Conservation (phyloP, 164 flowering plant species). For the Berberis thunbergii region DNA sequence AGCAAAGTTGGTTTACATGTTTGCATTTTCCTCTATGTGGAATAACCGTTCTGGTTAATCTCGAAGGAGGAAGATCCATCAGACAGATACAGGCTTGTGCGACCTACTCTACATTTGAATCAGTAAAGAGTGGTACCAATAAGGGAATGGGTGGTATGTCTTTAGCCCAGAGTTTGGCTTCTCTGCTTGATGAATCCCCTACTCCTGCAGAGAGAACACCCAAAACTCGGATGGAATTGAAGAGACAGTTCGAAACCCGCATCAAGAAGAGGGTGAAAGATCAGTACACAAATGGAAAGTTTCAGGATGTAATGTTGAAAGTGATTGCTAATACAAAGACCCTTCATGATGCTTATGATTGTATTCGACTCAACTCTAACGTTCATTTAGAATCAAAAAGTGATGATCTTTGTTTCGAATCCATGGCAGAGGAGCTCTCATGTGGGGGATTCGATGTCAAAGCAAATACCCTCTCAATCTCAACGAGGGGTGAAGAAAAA, state of each 20-base stretch:
- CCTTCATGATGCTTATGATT: slow-evolving; percentile 65
- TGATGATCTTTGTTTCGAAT: slow-evolving; percentile 34
- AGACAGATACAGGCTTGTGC: slow-evolving; percentile 10
- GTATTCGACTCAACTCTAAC: slow-evolving; percentile 57
- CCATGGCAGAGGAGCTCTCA: slow-evolving; percentile 56
- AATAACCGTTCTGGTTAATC: too few relatives aligned
- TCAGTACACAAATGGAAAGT: slow-evolving; percentile 59
- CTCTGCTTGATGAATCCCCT: slow-evolving; percentile 52
- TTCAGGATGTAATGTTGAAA: slow-evolving; percentile 45
- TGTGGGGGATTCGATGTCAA: slow-evolving; percentile 46
- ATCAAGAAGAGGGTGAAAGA: slow-evolving; percentile 87
- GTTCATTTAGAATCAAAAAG: slow-evolving; percentile 28
- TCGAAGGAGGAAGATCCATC: slow-evolving; percentile 13
- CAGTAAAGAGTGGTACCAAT: slow-evolving; percentile 3
- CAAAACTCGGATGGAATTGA: slow-evolving; percentile 45
- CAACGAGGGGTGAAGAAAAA: slow-evolving; percentile 40
- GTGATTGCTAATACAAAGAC: slow-evolving; percentile 72
- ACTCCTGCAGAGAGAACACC: slow-evolving; percentile 20
- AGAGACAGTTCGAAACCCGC: slow-evolving; percentile 51
- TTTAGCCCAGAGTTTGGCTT: slow-evolving; percentile 61
- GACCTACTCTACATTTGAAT: slow-evolving; percentile 13
- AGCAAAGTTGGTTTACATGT: too few relatives aligned
- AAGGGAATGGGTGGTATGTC: slow-evolving; percentile 14
- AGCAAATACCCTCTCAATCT: slow-evolving; percentile 45
- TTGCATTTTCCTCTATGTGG: too few relatives aligned